Evolutionary conservation across 371 early-diverging fungal genomes (phyloP).

Genomic region (Blakeslea trispora): DNA sequence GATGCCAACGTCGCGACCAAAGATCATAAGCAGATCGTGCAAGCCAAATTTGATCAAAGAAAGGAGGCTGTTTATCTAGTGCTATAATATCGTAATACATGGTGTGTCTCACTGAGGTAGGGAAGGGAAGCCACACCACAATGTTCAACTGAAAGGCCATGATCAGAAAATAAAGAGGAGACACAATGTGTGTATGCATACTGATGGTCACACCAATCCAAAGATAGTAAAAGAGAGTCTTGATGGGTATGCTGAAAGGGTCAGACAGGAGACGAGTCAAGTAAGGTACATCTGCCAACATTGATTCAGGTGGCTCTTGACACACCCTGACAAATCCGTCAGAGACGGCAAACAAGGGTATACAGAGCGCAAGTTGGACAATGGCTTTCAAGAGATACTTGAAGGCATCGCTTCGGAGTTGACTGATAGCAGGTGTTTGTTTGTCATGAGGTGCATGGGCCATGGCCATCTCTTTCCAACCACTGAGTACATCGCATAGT

Average conservation of each 20-base stretch:
- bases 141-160: conserved; percentile 15
- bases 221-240: conserved; percentile 18
- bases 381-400: conserved; percentile 14
- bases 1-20: conserved; percentile 44
- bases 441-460: no score
- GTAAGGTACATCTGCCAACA: background rate
- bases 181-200: conserved; percentile 27
- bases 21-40: conserved; percentile 31
- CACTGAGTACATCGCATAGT: no score
- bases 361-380: conserved; percentile 12
- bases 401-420: conserved; percentile 19
- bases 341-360: conserved; percentile 22
- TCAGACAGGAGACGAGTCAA: conserved; percentile 1
- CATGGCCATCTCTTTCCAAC: no score
- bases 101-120: background rate
- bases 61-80: conserved; percentile 26
- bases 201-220: conserved; percentile 27
- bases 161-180: conserved; percentile 18
- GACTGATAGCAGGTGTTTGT: background rate
- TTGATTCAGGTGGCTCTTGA: conserved; percentile 19
- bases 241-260: background rate
- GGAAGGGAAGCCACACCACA: conserved; percentile 7
- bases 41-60: conserved; percentile 35
- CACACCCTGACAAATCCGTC: conserved; percentile 37
- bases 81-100: conserved; percentile 8